These are phyloP conservation scores for Esteya vermicola DNA, from an alignment of 2,329 filamentous ascomycete genomes.

Conservation along the genomic window DNA sequence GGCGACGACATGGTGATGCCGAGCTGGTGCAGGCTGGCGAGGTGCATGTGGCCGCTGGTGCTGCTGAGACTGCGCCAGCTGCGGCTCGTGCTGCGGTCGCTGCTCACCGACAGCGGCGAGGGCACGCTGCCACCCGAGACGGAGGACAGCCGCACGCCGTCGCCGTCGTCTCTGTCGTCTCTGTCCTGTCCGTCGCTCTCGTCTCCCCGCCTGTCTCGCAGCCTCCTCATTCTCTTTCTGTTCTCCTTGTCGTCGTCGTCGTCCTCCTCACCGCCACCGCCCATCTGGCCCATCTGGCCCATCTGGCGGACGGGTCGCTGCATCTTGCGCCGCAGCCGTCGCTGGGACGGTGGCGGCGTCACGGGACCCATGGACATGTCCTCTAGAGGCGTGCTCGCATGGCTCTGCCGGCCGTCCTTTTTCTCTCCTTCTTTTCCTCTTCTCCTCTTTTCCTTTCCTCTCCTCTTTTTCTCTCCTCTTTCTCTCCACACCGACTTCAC, in stretches of 20 bases:
- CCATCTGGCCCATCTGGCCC: too few relatives aligned
- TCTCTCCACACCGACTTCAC: neutral
- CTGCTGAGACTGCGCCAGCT: conserved; percentile 12
- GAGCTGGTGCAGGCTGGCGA: conserved; percentile 13
- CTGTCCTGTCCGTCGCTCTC: too few relatives aligned
- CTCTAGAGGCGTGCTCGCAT: neutral
- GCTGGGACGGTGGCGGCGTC: too few relatives aligned
- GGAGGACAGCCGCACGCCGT: neutral
- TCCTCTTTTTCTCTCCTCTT: neutral
- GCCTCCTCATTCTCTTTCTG: too few relatives aligned
- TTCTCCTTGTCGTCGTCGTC: neutral
- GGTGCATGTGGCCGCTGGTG: neutral
- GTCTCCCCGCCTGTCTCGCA: too few relatives aligned
- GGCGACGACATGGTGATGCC: conserved; percentile 16
- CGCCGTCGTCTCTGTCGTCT: neutral
- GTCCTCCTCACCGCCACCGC: neutral
- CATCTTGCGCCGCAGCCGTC: too few relatives aligned
- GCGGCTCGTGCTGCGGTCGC: too few relatives aligned
- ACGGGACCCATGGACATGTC: too few relatives aligned
- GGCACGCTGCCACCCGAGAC: conserved; percentile 4
- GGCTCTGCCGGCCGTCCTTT: neutral
- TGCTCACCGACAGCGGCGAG: conserved; percentile 10
- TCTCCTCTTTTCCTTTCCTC: neutral
- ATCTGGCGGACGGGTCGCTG: too few relatives aligned
- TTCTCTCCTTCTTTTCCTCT: neutral